phyloP scores from a whole-genome alignment of 345 rosid genomes.

The Arabidopsis arenosa region DNA sequence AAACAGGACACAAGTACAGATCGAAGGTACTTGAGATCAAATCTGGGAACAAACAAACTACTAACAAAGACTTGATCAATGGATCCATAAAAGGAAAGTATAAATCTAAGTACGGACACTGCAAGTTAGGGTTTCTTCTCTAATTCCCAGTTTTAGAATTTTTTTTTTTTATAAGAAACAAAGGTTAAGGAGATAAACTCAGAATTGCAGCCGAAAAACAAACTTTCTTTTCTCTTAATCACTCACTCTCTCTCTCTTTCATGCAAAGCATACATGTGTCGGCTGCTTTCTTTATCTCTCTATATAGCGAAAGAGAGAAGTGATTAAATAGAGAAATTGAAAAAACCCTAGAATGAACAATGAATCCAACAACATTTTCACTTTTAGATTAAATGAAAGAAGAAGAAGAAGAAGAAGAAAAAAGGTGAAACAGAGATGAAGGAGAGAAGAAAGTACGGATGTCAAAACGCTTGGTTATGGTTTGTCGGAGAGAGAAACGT shows the following conservation, averaged over 20 bases:
- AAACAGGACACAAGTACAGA: slow-evolving; percentile 39
- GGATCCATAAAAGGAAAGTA: slow-evolving; percentile 37
- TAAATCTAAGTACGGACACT: slow-evolving; percentile 37
- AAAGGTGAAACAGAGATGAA: slow-evolving; percentile 10
- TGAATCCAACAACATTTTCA: neutral
- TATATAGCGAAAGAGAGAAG: neutral
- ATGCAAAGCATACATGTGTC: slow-evolving; percentile 31
- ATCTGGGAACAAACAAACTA: slow-evolving; percentile 38
- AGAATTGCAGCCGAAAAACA: slow-evolving; percentile 20
- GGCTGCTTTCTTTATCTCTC: slow-evolving; percentile 1
- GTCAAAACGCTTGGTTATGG: slow-evolving; percentile 41
- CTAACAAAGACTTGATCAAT: slow-evolving; percentile 25
- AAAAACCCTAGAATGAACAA: slow-evolving; percentile 16
- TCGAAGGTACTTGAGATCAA: slow-evolving; percentile 40
- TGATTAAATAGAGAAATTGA: neutral
- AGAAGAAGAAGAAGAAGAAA: neutral
- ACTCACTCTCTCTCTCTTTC: neutral
- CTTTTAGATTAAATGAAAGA: slow-evolving; percentile 1
- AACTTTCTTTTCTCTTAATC: neutral
- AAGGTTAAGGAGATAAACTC: slow-evolving; percentile 18
- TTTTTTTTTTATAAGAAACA: neutral
- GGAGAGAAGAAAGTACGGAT: slow-evolving; percentile 35
- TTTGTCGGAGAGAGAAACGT: slow-evolving; percentile 45
- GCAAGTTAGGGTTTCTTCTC: slow-evolving; percentile 41
- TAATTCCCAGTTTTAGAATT: neutral